These are phyloP conservation scores for Phytophthora palmivora DNA, from an alignment of 352 stramenopile genomes.

Conservation along the genomic window DNA sequence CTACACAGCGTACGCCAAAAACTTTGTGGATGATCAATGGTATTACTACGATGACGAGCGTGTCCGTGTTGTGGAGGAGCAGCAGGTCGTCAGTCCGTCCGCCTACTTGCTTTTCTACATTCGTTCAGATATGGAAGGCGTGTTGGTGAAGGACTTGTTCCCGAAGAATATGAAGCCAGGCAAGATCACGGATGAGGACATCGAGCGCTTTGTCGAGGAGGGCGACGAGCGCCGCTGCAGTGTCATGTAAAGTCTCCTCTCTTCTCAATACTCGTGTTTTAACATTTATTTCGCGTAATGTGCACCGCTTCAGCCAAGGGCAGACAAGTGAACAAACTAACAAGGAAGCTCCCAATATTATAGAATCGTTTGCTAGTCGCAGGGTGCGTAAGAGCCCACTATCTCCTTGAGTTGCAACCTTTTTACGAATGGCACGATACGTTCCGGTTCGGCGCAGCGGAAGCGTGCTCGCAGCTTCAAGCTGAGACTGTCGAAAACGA, in stretches of 20 bases:
- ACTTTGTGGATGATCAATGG: constrained; percentile 90
- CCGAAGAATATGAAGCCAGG: constrained; percentile 84
- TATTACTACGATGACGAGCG: constrained; percentile 92
- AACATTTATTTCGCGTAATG: constrained; percentile 21
- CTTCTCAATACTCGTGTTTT: constrained; percentile 1
- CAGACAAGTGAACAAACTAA: constrained; percentile 27
- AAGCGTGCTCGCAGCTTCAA: constrained; percentile 74
- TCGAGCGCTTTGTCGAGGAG: constrained; percentile 88
- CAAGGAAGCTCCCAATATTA: constrained; percentile 50
- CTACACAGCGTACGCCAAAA: constrained; percentile 91
- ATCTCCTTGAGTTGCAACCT: constrained; percentile 81
- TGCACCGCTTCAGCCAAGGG: constrained; percentile 21
- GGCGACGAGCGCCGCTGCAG: constrained; percentile 80
- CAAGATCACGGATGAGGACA: constrained; percentile 91
- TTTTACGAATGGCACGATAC: constrained; percentile 72
- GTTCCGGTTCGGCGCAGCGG: constrained; percentile 56
- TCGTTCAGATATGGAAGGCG: constrained; percentile 87
- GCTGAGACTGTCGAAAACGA: constrained; percentile 75
- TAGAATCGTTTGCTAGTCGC: constrained; percentile 50
- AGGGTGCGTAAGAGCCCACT: constrained; percentile 69
- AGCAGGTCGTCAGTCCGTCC: constrained; percentile 83
- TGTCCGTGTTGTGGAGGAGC: constrained; percentile 86
- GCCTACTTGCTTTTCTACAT: constrained; percentile 95
- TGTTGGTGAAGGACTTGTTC: constrained; percentile 87
- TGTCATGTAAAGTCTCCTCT: constrained; percentile 75